These are phyloP conservation scores for Bjerkandera adusta DNA, from an alignment of 1,284 basidiomycete species.

Conservation along the genomic window DNA sequence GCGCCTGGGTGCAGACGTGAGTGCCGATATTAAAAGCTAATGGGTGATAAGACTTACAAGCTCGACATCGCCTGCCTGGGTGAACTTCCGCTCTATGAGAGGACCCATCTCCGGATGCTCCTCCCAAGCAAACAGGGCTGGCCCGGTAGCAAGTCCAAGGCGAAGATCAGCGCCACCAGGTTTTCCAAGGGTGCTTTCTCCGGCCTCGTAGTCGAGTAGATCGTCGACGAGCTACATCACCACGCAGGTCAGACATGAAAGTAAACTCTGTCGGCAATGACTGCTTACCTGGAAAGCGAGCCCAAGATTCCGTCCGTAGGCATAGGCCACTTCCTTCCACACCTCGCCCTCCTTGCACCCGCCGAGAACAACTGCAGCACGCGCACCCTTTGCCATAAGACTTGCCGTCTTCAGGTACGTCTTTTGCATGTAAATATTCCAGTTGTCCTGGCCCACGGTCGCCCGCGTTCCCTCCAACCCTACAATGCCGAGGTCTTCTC, in stretches of 20 bases:
- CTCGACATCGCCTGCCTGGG: conserved; percentile 82
- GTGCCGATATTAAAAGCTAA: conserved; percentile 1
- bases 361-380: conserved; percentile 88
- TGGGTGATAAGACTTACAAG: conserved; percentile 45
- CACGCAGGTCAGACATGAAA: not conserved
- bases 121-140: conserved; percentile 94
- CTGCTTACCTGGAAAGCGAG: conserved; percentile 87
- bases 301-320: conserved; percentile 86
- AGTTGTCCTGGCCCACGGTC: conserved; percentile 50
- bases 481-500: conserved; percentile 30
- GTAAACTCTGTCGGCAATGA: too few relatives aligned
- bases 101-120: conserved; percentile 82
- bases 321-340: conserved; percentile 94
- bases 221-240: conserved; percentile 84
- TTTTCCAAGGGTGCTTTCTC: conserved; percentile 73
- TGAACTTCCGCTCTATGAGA: conserved; percentile 85
- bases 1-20: conserved; percentile 56
- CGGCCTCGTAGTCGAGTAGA: conserved; percentile 82
- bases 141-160: conserved; percentile 88
- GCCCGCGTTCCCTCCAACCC: conserved; percentile 14
- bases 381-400: conserved; percentile 91
- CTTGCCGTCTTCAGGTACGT: conserved; percentile 97
- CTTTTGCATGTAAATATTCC: conserved; percentile 89
- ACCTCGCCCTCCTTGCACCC: conserved; percentile 80
- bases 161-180: conserved; percentile 86